Percentiles rank a stretch among this genome's conserved stretches.
These are phyloP conservation scores for Colletotrichum endophyticum DNA, from an alignment of 2,329 filamentous ascomycete genomes.

Conservation along the genomic window DNA sequence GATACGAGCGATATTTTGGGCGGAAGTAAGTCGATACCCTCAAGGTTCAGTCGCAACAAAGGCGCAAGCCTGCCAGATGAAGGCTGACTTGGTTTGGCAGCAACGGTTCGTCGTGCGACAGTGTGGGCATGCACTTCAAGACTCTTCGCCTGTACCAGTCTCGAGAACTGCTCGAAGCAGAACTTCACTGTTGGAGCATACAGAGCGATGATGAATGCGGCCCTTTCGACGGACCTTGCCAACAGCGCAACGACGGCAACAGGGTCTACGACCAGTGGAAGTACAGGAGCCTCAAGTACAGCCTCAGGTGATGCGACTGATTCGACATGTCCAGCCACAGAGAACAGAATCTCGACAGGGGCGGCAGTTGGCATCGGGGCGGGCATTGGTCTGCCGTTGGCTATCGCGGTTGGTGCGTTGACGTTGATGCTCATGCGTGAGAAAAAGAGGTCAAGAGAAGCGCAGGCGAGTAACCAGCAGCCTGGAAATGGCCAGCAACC, in stretches of 20 bases:
- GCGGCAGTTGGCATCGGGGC: conserved; percentile 10
- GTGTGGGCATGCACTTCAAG: neutral
- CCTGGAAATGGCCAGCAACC: neutral
- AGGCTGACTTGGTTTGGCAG: neutral
- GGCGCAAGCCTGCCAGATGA: neutral
- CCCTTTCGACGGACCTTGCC: neutral
- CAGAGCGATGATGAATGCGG: conserved; percentile 5
- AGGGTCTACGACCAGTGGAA: neutral
- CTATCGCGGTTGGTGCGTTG: neutral
- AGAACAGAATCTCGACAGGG: neutral
- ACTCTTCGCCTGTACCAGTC: neutral
- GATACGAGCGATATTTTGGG: neutral
- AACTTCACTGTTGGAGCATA: neutral
- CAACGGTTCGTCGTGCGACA: neutral
- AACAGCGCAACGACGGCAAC: neutral
- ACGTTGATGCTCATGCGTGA: conserved; percentile 13
- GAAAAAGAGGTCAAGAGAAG: conserved; percentile 3
- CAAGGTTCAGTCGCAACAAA: neutral
- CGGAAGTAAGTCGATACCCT: neutral
- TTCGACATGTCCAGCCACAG: neutral
- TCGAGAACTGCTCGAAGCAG: conserved; percentile 1
- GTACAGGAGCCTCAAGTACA: neutral
- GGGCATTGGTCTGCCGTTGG: conserved; percentile 8
- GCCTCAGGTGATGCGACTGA: neutral
- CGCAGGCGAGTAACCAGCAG: neutral